Conservation (phyloP, 1,284 basidiomycete genomes). For the Phlebopus sp. region DNA sequence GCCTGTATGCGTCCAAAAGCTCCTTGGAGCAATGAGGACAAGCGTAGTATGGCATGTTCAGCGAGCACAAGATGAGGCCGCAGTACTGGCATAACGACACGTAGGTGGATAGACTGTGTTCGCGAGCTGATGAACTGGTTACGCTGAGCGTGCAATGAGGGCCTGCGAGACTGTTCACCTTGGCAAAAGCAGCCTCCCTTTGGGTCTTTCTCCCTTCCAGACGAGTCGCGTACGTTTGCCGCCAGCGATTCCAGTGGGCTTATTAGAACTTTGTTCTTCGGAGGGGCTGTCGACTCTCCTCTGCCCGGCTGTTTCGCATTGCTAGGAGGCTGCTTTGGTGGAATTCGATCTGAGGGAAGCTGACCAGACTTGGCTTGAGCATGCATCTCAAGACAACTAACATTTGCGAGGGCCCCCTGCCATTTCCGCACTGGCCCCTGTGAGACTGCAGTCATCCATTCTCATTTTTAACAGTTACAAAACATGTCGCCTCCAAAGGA, state of each 20-base stretch:
- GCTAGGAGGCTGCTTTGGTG: conserved; percentile 21
- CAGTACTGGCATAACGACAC: conserved; percentile 55
- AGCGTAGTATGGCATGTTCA: conserved; percentile 52
- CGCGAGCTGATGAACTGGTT: conserved; percentile 44
- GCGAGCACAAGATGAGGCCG: conserved; percentile 58
- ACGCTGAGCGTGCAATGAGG: not conserved
- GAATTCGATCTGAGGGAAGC: conserved; percentile 44
- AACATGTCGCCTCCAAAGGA: too few relatives aligned
- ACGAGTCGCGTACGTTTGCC: conserved; percentile 31
- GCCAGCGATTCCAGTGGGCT: conserved; percentile 42
- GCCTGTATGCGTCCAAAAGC: conserved; percentile 37
- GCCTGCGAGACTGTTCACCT: conserved; percentile 36
- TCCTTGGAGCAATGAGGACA: conserved; percentile 55
- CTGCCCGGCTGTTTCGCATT: conserved; percentile 6
- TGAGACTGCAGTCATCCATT: too few relatives aligned
- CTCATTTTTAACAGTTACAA: too few relatives aligned
- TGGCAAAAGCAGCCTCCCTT: conserved; percentile 68
- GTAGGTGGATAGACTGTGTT: conserved; percentile 54
- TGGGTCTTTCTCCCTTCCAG: conserved; percentile 44
- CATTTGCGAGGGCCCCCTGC: too few relatives aligned
- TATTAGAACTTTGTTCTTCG: conserved; percentile 47
- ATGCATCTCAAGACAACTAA: too few relatives aligned
- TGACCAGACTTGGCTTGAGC: not conserved
- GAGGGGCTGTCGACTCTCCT: conserved; percentile 14
- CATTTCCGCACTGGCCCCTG: not conserved